Evolutionary conservation across 2,329 filamentous ascomycete species (phyloP).

Genomic region (Hymenoscyphus scutula): DNA sequence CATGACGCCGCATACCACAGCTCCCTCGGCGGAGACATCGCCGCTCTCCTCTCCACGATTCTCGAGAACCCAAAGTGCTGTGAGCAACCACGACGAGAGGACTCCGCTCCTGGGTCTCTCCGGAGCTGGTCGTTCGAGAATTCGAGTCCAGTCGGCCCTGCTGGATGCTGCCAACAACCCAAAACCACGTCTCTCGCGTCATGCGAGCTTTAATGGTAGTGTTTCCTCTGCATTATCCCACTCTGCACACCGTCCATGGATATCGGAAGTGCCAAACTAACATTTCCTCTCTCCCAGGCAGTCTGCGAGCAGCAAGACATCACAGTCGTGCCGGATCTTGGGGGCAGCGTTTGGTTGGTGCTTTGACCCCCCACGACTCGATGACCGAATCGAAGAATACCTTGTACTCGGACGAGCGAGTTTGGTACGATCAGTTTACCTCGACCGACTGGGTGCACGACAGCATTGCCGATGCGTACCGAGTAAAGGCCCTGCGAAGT

Average conservation of each 20-base stretch:
- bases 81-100: constrained; percentile 33
- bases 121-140: constrained; percentile 30
- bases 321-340: constrained; percentile 58
- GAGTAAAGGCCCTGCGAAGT: constrained; percentile 77
- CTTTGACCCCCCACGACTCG: constrained; percentile 43
- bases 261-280: neutral
- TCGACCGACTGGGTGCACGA: constrained; percentile 99
- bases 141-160: constrained; percentile 28
- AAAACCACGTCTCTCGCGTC: constrained; percentile 10
- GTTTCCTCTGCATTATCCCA: neutral
- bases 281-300: constrained; percentile 25
- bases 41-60: constrained; percentile 22
- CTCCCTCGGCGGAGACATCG: constrained; percentile 23
- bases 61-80: constrained; percentile 21
- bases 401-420: constrained; percentile 75
- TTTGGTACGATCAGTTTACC: constrained; percentile 98
- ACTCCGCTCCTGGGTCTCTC: constrained; percentile 25
- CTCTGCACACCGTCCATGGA: neutral
- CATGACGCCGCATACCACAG: constrained; percentile 24
- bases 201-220: constrained; percentile 12
- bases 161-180: constrained; percentile 14
- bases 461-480: constrained; percentile 89
- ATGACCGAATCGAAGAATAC: constrained; percentile 64
- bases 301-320: constrained; percentile 30
- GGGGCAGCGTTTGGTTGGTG: constrained; percentile 60